Percentiles rank a stretch among this genome's conserved stretches.
phyloP scores from a whole-genome alignment of 352 stramenopile genomes.

The Achlya hypogyna region DNA sequence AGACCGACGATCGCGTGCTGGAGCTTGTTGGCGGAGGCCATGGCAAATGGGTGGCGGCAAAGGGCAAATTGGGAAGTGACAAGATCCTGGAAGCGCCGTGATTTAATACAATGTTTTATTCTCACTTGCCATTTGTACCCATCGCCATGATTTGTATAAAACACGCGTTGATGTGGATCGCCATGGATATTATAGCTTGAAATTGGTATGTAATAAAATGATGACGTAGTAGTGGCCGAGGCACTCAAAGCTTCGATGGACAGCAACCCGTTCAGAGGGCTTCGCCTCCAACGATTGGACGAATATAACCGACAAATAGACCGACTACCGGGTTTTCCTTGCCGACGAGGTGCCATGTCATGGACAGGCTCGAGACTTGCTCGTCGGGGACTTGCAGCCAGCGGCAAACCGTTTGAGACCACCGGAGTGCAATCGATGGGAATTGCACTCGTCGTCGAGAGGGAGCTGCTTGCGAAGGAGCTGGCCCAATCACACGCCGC shows the following conservation, averaged over 20 bases:
- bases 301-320: too few relatives aligned
- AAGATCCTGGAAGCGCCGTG: not conserved
- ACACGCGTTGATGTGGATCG: not conserved
- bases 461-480: not conserved
- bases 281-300: too few relatives aligned
- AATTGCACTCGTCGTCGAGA: too few relatives aligned
- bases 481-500: not conserved
- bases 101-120: not conserved
- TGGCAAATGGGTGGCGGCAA: not conserved
- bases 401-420: too few relatives aligned
- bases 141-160: not conserved
- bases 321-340: not conserved
- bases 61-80: constrained; percentile 3
- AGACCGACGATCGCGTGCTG: constrained; percentile 87
- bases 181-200: not conserved
- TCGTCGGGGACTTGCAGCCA: not conserved
- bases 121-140: constrained; percentile 9
- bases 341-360: not conserved
- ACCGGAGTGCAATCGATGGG: too few relatives aligned
- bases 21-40: not conserved
- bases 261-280: not conserved
- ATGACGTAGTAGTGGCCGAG: not conserved
- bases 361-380: not conserved
- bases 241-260: not conserved
- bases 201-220: not conserved